phyloP scores from a whole-genome alignment of 163 green algal genomes.

The Volvox carteri region DNA sequence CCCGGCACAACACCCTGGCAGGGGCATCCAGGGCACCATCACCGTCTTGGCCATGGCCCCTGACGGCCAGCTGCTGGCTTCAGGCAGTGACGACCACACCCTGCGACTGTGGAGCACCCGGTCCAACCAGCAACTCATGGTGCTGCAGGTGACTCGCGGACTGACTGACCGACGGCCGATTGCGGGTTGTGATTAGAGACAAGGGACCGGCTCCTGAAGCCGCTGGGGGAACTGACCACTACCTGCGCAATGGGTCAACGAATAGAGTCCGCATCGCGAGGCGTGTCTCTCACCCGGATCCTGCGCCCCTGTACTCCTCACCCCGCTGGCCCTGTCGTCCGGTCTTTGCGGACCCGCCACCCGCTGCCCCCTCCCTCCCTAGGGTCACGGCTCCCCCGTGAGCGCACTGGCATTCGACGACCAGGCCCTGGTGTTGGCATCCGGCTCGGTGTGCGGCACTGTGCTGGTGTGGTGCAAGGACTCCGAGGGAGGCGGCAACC shows the following conservation, averaged over 20 bases:
- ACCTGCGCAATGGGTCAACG: too few species aligned
- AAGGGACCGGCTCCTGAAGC: not conserved
- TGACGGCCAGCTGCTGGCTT: conserved; percentile 35
- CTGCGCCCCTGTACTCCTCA: too few species aligned
- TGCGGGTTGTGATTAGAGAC: too few species aligned
- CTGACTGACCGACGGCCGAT: too few species aligned
- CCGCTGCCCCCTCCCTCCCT: not conserved
- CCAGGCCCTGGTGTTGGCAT: conserved; percentile 22
- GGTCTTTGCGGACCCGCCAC: too few species aligned
- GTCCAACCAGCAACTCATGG: conserved; percentile 48
- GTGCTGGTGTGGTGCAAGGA: conserved; percentile 46
- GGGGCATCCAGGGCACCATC: conserved; percentile 35
- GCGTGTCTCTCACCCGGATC: not conserved
- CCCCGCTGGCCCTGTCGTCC: too few species aligned
- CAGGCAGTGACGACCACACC: conserved; percentile 52
- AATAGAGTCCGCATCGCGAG: not conserved
- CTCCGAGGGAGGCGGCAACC: not conserved
- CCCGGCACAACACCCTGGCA: too few species aligned
- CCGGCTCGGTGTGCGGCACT: conserved; percentile 33
- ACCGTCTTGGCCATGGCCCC: conserved; percentile 40
- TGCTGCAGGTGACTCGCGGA: conserved; percentile 51
- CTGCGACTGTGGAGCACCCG: conserved; percentile 55
- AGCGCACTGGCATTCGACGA: conserved; percentile 43
- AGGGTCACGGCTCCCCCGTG: conserved; percentile 11
- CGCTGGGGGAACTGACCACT: too few species aligned